A percentile compares a stretch with the other conserved stretches of the same genome.
These are phyloP conservation scores for Boletus putidus DNA, from an alignment of 1,284 basidiomycete species.

Conservation along the genomic window DNA sequence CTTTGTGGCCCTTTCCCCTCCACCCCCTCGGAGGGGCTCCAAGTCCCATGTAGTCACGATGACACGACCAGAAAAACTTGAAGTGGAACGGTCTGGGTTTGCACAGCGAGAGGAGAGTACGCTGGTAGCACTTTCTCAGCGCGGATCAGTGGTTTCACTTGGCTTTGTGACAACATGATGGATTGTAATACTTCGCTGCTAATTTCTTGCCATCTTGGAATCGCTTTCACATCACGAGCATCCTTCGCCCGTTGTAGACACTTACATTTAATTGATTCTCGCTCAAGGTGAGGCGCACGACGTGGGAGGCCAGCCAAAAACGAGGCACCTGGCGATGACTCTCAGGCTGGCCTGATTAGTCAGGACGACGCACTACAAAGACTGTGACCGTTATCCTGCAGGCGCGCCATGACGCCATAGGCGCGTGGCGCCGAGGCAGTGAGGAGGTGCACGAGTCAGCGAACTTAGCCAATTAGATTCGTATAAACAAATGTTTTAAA, in stretches of 20 bases:
- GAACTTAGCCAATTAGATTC: no score
- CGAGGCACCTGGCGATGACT: no score
- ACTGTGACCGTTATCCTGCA: no score
- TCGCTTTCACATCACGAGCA: not conserved
- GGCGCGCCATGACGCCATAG: no score
- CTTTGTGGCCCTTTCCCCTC: conserved; percentile 36
- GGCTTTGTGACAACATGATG: conserved; percentile 31
- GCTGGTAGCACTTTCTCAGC: conserved; percentile 12
- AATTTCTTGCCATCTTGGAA: conserved; percentile 21
- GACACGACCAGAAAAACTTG: conserved; percentile 17
- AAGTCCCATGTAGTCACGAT: conserved; percentile 18
- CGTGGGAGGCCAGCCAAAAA: no score
- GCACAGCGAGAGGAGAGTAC: conserved; percentile 16
- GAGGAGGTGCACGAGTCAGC: no score
- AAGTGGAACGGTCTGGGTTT: conserved; percentile 15
- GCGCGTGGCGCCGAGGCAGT: no score
- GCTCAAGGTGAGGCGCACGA: no score
- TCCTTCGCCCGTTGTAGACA: not conserved
- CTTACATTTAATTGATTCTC: no score
- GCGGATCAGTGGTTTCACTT: conserved; percentile 36
- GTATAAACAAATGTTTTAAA: no score
- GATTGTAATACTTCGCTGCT: conserved; percentile 15
- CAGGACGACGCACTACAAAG: no score
- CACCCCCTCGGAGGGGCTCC: conserved; percentile 33
- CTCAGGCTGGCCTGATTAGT: no score